Percentiles rank a stretch among this genome's conserved stretches.
phyloP scores from a whole-genome alignment of 2,329 filamentous ascomycete genomes.

The Capronia americana region DNA sequence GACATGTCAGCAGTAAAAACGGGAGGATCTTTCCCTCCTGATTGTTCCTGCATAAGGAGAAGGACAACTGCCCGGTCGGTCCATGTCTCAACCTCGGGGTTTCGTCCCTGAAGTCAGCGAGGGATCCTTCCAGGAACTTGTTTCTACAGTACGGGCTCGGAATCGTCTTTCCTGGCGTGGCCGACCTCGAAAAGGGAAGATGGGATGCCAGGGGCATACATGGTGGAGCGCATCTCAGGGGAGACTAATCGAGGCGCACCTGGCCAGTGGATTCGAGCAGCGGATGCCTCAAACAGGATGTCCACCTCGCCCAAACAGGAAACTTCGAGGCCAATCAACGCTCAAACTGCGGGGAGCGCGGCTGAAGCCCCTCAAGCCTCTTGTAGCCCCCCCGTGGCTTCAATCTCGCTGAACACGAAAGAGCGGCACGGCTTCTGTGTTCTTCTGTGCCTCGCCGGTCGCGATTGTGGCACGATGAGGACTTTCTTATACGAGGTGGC shows the following conservation, averaged over 20 bases:
- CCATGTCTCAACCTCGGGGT: not conserved
- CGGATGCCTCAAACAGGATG: conserved; percentile 12
- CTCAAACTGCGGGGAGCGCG: not conserved
- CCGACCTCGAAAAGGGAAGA: not conserved
- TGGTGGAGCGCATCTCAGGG: conserved; percentile 9
- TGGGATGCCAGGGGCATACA: not conserved
- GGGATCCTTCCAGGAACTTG: not conserved
- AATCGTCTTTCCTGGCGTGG: not conserved
- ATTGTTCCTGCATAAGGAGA: not conserved
- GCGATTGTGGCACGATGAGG: not conserved
- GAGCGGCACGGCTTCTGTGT: not conserved
- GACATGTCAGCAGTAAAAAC: not conserved
- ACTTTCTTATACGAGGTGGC: conserved; percentile 4
- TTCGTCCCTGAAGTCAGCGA: not conserved
- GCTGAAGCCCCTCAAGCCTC: conserved; percentile 7
- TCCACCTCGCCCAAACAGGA: conserved; percentile 16
- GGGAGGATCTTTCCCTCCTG: not conserved
- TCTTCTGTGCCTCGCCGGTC: not conserved
- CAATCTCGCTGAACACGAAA: conserved; percentile 2
- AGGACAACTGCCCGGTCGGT: not conserved
- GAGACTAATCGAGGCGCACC: conserved; percentile 6
- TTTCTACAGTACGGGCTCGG: not conserved
- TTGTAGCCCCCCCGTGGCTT: not conserved
- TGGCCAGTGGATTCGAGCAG: conserved; percentile 3
- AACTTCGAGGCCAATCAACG: conserved; percentile 21